phyloP scores from a whole-genome alignment of 2,329 filamentous ascomycete species.

The Magnaporthiopsis incrustans region DNA sequence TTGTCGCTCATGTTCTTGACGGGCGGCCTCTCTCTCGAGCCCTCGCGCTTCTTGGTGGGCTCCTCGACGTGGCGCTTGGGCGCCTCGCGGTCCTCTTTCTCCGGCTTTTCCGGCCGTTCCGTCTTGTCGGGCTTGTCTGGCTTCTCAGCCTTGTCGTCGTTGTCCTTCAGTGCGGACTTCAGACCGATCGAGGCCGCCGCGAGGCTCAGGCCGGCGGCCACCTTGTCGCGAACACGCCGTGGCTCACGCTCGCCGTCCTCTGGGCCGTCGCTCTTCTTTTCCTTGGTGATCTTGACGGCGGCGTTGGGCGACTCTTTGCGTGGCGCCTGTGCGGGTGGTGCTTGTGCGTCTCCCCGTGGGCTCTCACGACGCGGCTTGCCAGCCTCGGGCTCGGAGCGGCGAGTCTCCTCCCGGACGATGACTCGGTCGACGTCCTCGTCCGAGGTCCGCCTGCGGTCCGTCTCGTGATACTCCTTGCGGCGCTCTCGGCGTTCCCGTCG shows the following conservation, averaged over 20 bases:
- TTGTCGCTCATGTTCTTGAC: constrained; percentile 10
- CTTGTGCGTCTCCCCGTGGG: constrained; percentile 9
- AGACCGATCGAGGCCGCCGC: constrained; percentile 41
- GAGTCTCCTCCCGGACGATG: constrained; percentile 10
- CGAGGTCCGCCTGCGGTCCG: constrained; percentile 15
- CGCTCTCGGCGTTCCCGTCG: constrained; percentile 15
- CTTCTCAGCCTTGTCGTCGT: constrained; percentile 16
- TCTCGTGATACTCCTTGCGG: constrained; percentile 15
- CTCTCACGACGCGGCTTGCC: constrained; percentile 3
- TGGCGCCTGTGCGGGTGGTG: no score
- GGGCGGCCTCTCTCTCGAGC: constrained; percentile 10
- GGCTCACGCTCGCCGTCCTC: constrained; percentile 19
- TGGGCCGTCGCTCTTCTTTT: constrained; percentile 16
- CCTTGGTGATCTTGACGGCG: constrained; percentile 9
- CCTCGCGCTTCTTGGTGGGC: constrained; percentile 14
- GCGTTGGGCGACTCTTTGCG: background rate
- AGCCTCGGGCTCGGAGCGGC: constrained; percentile 6
- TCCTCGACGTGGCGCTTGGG: constrained; percentile 19
- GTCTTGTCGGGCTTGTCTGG: constrained; percentile 22
- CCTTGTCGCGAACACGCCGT: constrained; percentile 38
- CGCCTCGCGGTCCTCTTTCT: constrained; percentile 13
- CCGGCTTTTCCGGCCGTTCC: constrained; percentile 11
- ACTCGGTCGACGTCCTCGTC: constrained; percentile 20
- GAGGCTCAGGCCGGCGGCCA: constrained; percentile 38
- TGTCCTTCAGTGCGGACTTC: constrained; percentile 27